phyloP scores from a whole-genome alignment of 2,329 filamentous ascomycete species.

The Monosporascus sp. region DNA sequence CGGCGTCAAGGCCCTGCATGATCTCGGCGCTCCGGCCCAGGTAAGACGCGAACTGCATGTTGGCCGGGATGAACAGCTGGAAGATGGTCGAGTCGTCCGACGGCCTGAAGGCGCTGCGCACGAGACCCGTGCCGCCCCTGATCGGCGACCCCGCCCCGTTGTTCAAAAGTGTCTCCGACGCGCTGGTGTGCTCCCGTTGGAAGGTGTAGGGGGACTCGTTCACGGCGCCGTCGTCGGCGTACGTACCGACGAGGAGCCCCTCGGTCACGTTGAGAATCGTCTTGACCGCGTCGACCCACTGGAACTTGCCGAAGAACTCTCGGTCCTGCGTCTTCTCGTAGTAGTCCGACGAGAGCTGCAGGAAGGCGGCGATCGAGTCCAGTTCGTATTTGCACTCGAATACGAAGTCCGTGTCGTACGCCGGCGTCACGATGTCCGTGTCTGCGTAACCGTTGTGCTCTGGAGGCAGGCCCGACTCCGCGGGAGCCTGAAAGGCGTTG shows the following conservation, averaged over 20 bases:
- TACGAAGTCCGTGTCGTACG: slow-evolving; percentile 60
- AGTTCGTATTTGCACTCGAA: slow-evolving; percentile 86
- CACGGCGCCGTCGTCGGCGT: slow-evolving; percentile 50
- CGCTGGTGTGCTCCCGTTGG: slow-evolving; percentile 57
- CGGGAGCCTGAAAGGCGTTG: slow-evolving; percentile 89
- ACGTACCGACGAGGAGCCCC: slow-evolving; percentile 61
- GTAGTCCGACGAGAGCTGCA: slow-evolving; percentile 68
- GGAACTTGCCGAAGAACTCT: slow-evolving; percentile 60
- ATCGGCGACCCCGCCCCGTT: slow-evolving; percentile 67
- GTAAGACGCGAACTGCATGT: slow-evolving; percentile 62
- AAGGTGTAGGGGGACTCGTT: slow-evolving; percentile 61
- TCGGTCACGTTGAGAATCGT: slow-evolving; percentile 44
- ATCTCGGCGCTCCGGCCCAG: slow-evolving; percentile 37
- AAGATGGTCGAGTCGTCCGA: slow-evolving; percentile 75
- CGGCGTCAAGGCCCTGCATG: slow-evolving; percentile 19
- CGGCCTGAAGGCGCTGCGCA: slow-evolving; percentile 72
- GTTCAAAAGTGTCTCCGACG: slow-evolving; percentile 68
- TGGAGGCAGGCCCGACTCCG: slow-evolving; percentile 62
- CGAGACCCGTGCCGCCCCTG: slow-evolving; percentile 60
- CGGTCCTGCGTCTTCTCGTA: slow-evolving; percentile 60
- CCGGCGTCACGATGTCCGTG: slow-evolving; percentile 57
- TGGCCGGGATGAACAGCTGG: slow-evolving; percentile 72
- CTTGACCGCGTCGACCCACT: slow-evolving; percentile 63
- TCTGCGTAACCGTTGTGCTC: slow-evolving; percentile 51
- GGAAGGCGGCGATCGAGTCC: slow-evolving; percentile 72